These are phyloP conservation scores for Emergomyces africanus DNA, from an alignment of 2,329 filamentous ascomycete genomes.

Conservation along the genomic window DNA sequence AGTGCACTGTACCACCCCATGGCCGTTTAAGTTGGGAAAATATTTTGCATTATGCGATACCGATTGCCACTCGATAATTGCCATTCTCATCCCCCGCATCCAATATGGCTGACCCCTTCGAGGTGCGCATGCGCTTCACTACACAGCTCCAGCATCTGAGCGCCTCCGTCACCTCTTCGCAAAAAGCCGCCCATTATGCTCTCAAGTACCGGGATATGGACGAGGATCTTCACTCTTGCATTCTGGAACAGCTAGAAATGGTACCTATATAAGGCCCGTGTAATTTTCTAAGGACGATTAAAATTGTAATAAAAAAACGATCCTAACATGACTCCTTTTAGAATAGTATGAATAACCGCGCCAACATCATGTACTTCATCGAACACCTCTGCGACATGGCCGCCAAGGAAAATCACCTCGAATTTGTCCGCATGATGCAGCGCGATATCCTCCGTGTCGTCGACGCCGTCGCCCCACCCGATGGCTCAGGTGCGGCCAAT, in stretches of 20 bases:
- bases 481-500: constrained; percentile 81
- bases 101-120: constrained; percentile 76
- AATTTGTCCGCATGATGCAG: constrained; percentile 90
- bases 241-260: constrained; percentile 84
- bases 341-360: constrained; percentile 92
- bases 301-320: neutral
- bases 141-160: constrained; percentile 79
- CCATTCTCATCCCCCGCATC: constrained; percentile 13
- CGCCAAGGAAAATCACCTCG: constrained; percentile 57
- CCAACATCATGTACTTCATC: constrained; percentile 99
- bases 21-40: neutral
- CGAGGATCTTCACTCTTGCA: constrained; percentile 94
- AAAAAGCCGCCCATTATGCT: constrained; percentile 90
- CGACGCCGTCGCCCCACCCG: constrained; percentile 77
- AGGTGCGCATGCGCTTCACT: constrained; percentile 96
- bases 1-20: neutral
- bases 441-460: constrained; percentile 84
- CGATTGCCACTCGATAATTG: neutral
- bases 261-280: constrained; percentile 30
- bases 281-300: neutral
- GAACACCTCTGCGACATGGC: constrained; percentile 87
- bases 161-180: constrained; percentile 74
- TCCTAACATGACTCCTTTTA: constrained; percentile 21
- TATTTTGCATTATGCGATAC: neutral
- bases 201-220: constrained; percentile 89